These are phyloP conservation scores for Acanthamoeba castellanii DNA, from an alignment of 208 protist genomes.

Conservation along the genomic window DNA sequence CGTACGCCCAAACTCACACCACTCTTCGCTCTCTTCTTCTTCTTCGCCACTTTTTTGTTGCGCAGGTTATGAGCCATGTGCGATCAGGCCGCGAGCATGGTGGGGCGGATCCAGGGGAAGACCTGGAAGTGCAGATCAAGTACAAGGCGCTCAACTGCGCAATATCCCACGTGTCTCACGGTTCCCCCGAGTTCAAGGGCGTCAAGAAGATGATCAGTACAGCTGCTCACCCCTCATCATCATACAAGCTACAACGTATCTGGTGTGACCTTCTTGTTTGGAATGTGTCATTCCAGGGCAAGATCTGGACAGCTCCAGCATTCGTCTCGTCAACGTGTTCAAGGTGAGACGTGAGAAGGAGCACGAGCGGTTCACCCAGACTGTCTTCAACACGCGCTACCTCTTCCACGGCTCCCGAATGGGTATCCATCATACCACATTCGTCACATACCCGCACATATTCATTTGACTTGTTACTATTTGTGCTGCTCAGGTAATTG, in stretches of 20 bases:
- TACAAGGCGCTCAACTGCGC: slow-evolving; percentile 12
- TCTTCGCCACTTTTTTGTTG: background rate
- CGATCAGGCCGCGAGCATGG: background rate
- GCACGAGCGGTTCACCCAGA: background rate
- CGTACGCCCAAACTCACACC: no score
- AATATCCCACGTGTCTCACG: background rate
- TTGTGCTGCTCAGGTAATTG: slow-evolving; percentile 79
- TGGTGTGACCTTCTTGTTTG: background rate
- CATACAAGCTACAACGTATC: no score
- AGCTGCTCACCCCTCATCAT: background rate
- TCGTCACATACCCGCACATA: background rate
- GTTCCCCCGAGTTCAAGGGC: background rate
- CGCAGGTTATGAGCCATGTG: background rate
- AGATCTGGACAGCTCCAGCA: background rate
- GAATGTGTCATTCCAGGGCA: background rate
- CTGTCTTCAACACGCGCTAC: background rate
- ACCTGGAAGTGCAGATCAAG: background rate
- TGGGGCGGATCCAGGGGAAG: background rate
- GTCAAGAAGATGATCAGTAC: slow-evolving; percentile 1
- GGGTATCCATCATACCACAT: background rate
- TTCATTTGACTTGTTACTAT: slow-evolving; percentile 68
- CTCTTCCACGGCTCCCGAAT: slow-evolving; percentile 1
- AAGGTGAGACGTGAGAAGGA: background rate
- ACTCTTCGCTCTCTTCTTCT: background rate
- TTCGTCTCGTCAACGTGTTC: background rate